phyloP scores from a whole-genome alignment of 1,284 basidiomycete species.

The Anthracocystis walkeri region DNA sequence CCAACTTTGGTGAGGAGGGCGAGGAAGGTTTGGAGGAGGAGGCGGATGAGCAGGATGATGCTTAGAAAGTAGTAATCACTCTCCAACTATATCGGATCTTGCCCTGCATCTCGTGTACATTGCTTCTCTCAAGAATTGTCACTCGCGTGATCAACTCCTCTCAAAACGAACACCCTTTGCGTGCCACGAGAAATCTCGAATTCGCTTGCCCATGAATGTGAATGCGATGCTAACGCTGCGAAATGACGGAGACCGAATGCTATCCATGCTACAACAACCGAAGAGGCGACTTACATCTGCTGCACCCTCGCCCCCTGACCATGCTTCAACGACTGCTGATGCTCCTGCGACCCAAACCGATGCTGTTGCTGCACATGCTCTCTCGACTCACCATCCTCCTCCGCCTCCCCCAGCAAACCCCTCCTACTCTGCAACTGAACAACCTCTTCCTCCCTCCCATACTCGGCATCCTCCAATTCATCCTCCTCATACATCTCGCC shows the following conservation, averaged over 20 bases:
- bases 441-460: constrained; percentile 23
- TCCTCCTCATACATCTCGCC: constrained; percentile 18
- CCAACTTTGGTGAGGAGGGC: constrained; percentile 77
- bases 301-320: not conserved
- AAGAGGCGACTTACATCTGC: constrained; percentile 4
- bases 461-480: constrained; percentile 29
- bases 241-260: not conserved
- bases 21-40: constrained; percentile 74
- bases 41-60: constrained; percentile 63
- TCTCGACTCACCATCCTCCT: constrained; percentile 14
- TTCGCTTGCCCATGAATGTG: not conserved
- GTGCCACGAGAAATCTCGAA: not conserved
- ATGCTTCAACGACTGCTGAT: not conserved
- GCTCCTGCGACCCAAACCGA: not conserved
- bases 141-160: constrained; percentile 3
- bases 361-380: constrained; percentile 2
- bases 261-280: not conserved
- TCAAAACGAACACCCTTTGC: not conserved
- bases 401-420: constrained; percentile 18
- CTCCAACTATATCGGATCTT: too few relatives aligned
- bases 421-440: constrained; percentile 33
- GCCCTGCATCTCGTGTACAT: constrained; percentile 2
- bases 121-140: constrained; percentile 11
- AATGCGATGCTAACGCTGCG: not conserved
- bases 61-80: not conserved